phyloP scores from a whole-genome alignment of 2,329 filamentous ascomycete genomes.

The Pseudogymnoascus sp. region DNA sequence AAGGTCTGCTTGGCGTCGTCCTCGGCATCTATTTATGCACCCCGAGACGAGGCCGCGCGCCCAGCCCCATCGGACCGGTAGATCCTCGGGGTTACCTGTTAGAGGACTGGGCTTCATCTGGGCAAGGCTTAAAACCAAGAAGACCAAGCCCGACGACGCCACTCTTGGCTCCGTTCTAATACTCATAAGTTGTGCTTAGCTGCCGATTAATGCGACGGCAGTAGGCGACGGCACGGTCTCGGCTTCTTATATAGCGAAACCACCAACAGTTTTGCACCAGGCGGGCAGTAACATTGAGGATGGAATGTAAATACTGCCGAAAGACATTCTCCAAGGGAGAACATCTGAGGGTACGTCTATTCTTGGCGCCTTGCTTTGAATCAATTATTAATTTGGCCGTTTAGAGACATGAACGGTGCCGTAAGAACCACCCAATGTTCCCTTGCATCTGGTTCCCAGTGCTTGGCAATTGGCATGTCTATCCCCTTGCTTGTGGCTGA shows the following conservation, averaged over 20 bases:
- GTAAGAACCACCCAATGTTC: slow-evolving; percentile 27
- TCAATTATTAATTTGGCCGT: slow-evolving; percentile 7
- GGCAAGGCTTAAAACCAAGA: slow-evolving; percentile 2
- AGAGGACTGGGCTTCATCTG: neutral
- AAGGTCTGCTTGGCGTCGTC: neutral
- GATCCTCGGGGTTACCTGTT: neutral
- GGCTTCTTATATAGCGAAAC: slow-evolving; percentile 3
- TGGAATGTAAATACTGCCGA: slow-evolving; percentile 33
- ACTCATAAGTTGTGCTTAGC: neutral
- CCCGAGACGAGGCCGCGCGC: neutral
- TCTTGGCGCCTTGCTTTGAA: slow-evolving; percentile 12
- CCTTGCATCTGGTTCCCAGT: neutral
- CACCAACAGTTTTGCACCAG: slow-evolving; percentile 9
- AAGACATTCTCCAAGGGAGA: slow-evolving; percentile 36
- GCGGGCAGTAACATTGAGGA: neutral
- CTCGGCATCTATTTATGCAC: neutral
- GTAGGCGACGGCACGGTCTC: neutral
- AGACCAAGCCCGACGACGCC: neutral
- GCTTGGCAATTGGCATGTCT: neutral
- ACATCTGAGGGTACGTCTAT: slow-evolving; percentile 30
- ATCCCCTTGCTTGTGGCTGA: neutral
- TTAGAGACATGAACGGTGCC: slow-evolving; percentile 37
- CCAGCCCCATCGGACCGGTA: neutral
- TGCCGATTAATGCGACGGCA: neutral
- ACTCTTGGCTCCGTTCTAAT: neutral